phyloP scores from a whole-genome alignment of 2,329 filamentous ascomycete species.

The Meredithiella fracta region DNA sequence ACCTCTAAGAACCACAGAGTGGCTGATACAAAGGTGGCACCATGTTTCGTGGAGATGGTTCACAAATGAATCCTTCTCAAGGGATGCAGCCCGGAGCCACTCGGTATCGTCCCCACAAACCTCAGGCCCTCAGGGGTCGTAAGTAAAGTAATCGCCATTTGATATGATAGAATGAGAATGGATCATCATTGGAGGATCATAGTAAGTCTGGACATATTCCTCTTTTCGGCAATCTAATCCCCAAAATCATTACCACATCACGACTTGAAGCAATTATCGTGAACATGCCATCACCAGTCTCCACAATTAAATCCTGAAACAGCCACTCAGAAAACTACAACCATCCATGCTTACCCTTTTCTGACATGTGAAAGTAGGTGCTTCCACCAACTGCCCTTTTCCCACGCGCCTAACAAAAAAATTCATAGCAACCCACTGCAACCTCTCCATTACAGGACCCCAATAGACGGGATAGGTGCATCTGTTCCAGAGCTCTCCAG shows the following conservation, averaged over 20 bases:
- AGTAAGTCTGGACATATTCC: no score
- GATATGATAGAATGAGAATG: no score
- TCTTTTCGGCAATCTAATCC: no score
- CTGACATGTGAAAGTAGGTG: not conserved
- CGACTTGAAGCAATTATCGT: not conserved
- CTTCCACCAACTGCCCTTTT: not conserved
- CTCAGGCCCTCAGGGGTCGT: not conserved
- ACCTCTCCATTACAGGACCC: no score
- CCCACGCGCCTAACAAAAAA: no score
- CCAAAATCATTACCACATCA: no score
- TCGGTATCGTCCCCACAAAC: not conserved
- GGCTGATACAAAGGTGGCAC: not conserved
- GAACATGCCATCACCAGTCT: not conserved
- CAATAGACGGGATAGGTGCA: no score
- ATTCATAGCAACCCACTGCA: no score
- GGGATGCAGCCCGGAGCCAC: not conserved
- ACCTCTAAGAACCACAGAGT: not conserved
- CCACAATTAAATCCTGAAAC: constrained; percentile 2
- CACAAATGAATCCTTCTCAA: not conserved
- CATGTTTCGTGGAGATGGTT: not conserved
- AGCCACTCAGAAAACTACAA: not conserved
- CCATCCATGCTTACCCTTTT: not conserved
- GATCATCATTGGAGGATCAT: no score
- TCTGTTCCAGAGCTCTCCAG: not conserved
- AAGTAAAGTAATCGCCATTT: not conserved